phyloP scores from a whole-genome alignment of 352 stramenopile species.

The Plasmopara muralis region DNA sequence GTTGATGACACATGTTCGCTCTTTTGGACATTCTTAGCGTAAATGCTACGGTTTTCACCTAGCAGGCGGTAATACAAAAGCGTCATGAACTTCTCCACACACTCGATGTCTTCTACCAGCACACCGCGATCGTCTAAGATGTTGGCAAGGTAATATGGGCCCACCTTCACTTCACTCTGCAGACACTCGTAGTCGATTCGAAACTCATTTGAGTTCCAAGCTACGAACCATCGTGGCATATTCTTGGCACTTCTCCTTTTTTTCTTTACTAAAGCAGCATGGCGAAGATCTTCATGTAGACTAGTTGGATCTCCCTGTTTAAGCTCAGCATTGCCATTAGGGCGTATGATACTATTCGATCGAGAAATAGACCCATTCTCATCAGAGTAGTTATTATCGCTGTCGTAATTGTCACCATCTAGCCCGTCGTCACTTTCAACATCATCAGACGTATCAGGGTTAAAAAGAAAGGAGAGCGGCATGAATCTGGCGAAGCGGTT shows the following conservation, averaged over 20 bases:
- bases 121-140: conserved; percentile 76
- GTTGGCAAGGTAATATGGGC: conserved; percentile 77
- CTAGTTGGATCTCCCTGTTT: conserved; percentile 34
- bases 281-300: conserved; percentile 26
- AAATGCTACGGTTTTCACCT: conserved; percentile 43
- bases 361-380: conserved; percentile 45
- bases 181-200: conserved; percentile 68
- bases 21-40: conserved; percentile 16
- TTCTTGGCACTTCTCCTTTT: conserved; percentile 62
- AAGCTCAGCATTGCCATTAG: conserved; percentile 21
- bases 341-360: conserved; percentile 30
- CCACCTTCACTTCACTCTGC: conserved; percentile 72
- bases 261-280: conserved; percentile 41
- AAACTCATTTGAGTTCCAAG: conserved; percentile 86
- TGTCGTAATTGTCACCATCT: conserved; percentile 60
- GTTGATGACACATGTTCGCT: conserved; percentile 17
- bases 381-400: conserved; percentile 64
- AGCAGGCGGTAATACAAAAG: conserved; percentile 82
- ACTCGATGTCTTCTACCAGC: conserved; percentile 71
- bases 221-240: conserved; percentile 75
- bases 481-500: conserved; percentile 77
- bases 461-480: conserved; percentile 71
- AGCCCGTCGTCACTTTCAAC: conserved; percentile 56
- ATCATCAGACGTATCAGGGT: conserved; percentile 59
- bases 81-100: conserved; percentile 75